phyloP scores from a whole-genome alignment of 257 asterid genomes.

The Primulina eburnea region DNA sequence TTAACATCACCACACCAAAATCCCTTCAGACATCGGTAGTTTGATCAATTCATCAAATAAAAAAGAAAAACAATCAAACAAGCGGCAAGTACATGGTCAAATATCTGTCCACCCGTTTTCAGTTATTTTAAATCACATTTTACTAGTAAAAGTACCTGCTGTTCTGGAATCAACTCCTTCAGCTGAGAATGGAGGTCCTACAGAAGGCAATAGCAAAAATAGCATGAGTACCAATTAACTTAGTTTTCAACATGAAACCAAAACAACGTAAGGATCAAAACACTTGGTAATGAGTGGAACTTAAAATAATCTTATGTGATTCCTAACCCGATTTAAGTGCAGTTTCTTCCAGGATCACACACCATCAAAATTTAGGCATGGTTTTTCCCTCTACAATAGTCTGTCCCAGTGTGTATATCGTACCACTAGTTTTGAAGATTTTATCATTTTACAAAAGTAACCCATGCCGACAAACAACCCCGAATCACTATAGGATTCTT shows the following conservation, averaged over 20 bases:
- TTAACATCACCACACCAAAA: background rate
- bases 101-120: background rate
- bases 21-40: background rate
- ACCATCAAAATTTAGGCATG: background rate
- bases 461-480: background rate
- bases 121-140: background rate
- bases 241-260: constrained; percentile 11
- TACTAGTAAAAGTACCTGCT: constrained; percentile 49
- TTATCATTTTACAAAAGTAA: too few species aligned
- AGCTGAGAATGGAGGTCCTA: constrained; percentile 81
- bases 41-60: constrained; percentile 16
- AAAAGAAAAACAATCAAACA: constrained; percentile 6
- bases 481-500: background rate
- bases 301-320: background rate
- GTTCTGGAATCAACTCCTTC: constrained; percentile 84
- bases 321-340: background rate
- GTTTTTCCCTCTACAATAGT: background rate
- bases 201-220: constrained; percentile 7
- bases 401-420: background rate
- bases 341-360: background rate
- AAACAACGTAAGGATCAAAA: background rate
- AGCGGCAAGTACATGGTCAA: constrained; percentile 9
- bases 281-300: background rate
- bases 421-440: background rate
- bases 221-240: constrained; percentile 1